Conservation (phyloP, 768 basidiomycete genomes). For the Cystofilobasidium capitatum region DNA sequence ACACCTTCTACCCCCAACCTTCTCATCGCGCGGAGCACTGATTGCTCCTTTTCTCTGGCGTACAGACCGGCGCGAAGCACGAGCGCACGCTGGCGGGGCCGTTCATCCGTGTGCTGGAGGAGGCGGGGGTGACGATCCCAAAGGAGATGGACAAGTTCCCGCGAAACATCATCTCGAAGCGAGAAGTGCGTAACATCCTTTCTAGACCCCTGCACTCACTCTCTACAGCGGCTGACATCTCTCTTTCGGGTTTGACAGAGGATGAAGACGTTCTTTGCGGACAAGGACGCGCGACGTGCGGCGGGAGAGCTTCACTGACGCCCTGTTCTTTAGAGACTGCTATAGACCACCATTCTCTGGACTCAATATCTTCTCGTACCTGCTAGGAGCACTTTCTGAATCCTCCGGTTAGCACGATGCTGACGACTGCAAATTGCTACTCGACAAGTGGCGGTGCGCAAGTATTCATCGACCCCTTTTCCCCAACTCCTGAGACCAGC, state of each 20-base stretch:
- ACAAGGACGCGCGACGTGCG: background rate
- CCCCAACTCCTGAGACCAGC: no score
- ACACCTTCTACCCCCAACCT: no score
- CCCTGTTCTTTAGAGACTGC: background rate
- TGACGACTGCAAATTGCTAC: no score
- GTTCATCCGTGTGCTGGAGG: constrained; percentile 76
- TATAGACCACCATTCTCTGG: no score
- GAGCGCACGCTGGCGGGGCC: constrained; percentile 83
- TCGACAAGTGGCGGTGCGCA: no score
- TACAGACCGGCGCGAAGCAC: constrained; percentile 68
- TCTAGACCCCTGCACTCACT: constrained; percentile 1
- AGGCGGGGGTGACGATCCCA: constrained; percentile 61
- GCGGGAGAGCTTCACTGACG: no score
- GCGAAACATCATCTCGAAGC: constrained; percentile 61
- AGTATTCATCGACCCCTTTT: no score
- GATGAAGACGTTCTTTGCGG: constrained; percentile 4
- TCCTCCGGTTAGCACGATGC: no score
- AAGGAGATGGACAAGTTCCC: constrained; percentile 76
- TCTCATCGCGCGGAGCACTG: background rate
- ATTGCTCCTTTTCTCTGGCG: background rate
- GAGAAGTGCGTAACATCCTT: background rate
- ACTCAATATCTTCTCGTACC: background rate
- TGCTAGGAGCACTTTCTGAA: no score
- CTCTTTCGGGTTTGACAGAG: background rate
- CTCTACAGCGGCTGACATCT: background rate